Evolutionary conservation across 2,329 filamentous ascomycete species (phyloP).

Genomic region (Pseudogymnoascus sp.): DNA sequence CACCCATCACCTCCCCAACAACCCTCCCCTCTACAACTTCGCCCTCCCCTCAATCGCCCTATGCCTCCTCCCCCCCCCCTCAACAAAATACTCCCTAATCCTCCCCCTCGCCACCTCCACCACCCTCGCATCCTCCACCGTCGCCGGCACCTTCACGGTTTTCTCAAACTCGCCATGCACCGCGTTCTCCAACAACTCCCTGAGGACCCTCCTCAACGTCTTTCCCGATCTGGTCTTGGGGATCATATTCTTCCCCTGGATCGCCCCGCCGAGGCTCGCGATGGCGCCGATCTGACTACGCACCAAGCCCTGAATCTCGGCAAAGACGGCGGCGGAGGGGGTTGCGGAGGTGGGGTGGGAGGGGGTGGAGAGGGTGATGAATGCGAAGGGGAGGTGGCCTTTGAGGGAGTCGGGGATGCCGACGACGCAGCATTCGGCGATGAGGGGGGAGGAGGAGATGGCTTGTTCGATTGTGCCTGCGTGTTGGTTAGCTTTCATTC

Average conservation of each 20-base stretch:
- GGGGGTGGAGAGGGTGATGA: conserved; percentile 55
- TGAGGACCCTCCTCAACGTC: conserved; percentile 71
- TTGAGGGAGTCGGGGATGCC: conserved; percentile 80
- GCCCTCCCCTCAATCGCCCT: conserved; percentile 29
- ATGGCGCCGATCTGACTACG: conserved; percentile 80
- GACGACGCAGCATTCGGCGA: conserved; percentile 80
- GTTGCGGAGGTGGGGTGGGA: conserved; percentile 43
- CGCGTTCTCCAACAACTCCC: conserved; percentile 77
- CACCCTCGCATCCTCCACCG: conserved; percentile 71
- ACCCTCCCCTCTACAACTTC: conserved; percentile 35
- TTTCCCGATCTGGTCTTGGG: conserved; percentile 91
- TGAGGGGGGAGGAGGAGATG: conserved; percentile 66
- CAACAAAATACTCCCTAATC: conserved; percentile 65
- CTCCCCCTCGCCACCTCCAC: conserved; percentile 64
- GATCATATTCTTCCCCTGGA: conserved; percentile 78
- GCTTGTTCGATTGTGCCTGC: conserved; percentile 82
- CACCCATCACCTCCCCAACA: neutral
- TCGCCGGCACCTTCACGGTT: conserved; percentile 67
- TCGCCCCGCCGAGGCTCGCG: conserved; percentile 74
- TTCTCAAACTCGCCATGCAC: conserved; percentile 64
- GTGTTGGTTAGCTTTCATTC: conserved; percentile 10
- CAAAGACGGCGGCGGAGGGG: conserved; percentile 35
- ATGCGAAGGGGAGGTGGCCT: conserved; percentile 85
- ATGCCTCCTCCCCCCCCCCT: conserved; percentile 27
- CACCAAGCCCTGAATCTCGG: conserved; percentile 65